Evolutionary conservation across 2,329 filamentous ascomycete genomes (phyloP), one percentile per base, ranked within the genome.

Genomic region (Fusarium sp.): DNA sequence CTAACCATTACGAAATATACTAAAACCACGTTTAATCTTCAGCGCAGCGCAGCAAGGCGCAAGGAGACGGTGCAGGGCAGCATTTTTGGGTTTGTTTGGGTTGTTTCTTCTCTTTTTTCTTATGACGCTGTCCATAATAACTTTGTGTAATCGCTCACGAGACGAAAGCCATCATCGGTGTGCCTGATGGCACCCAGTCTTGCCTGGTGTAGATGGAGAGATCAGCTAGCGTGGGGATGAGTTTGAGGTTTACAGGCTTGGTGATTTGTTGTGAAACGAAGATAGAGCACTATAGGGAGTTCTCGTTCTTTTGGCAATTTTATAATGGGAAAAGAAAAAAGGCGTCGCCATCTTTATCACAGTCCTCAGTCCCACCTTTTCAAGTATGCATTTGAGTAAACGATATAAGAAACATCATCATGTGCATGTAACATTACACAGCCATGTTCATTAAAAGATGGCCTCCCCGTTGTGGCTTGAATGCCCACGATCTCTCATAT

Each of bases 31-130:
- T 80, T 78, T 80, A 78, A 79, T 79, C 79, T 80, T 82, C 79
- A 70, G 66, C 67, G 66, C 78, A 81, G 82, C 81, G 80, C 82
- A 81, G 79, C 80, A 81, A 77, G 80, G 81, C 81, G 82, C 81
- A 81, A 69, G 79, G 78, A 78, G 81, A 80, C 79, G 75, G 81
- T 80, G 77, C 75, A 79, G 79, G 81, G 77, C 77, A 81, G 80
- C 81, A 82, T 83, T 83, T 67, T 80, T 80, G 80, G 72, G 72
- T 82, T 72, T 80, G 79, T 77, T 80, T 77, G 74, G 78, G 75
- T 79, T 79, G 67, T 79, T 80, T 75, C 74, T 75, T 78, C 61
- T 80, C 74, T 72, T 80, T 77, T 78, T 76, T 78, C 70, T 77
- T 74, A 77, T 72, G 67, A 77, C 62, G 72, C 71, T 78, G 75